A percentile compares a stretch with the other conserved stretches of the same genome.
These are phyloP conservation scores for Biscutella laevigata DNA, from an alignment of 441 rosid genomes.

Conservation along the genomic window DNA sequence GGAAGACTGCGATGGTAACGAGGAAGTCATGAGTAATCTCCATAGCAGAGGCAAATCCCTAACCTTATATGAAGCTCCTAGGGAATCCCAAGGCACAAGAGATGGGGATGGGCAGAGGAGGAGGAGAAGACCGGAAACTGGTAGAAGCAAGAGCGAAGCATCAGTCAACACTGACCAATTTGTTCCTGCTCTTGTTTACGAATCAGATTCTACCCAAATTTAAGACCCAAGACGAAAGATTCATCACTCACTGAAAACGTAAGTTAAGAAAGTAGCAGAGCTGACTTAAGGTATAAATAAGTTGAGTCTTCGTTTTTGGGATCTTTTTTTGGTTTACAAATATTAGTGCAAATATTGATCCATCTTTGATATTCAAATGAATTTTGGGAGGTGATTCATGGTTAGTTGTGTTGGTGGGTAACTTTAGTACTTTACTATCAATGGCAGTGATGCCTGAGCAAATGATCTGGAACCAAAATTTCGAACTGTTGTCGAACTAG, in stretches of 20 bases:
- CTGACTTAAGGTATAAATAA: constrained; percentile 26
- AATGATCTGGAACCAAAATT: too few species aligned
- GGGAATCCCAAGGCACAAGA: constrained; percentile 25
- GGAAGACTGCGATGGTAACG: constrained; percentile 29
- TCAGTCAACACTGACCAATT: constrained; percentile 20
- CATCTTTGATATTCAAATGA: constrained; percentile 8
- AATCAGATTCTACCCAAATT: constrained; percentile 24
- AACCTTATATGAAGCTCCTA: constrained; percentile 55
- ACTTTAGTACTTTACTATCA: too few species aligned
- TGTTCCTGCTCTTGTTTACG: constrained; percentile 16
- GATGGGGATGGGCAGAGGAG: constrained; percentile 20
- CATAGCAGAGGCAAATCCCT: constrained; percentile 31
- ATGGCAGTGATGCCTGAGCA: too few species aligned
- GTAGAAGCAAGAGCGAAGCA: constrained; percentile 48
- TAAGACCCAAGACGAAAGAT: constrained; percentile 21
- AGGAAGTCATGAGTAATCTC: constrained; percentile 34
- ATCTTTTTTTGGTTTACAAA: constrained; percentile 13
- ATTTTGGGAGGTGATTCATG: not conserved
- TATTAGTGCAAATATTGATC: constrained; percentile 16
- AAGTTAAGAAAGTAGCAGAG: constrained; percentile 23
- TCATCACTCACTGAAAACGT: constrained; percentile 10
- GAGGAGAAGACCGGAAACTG: constrained; percentile 25
- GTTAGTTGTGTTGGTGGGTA: too few species aligned
- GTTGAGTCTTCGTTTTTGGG: constrained; percentile 27
- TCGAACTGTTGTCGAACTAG: too few species aligned